Conservation (phyloP, 2,329 filamentous ascomycete genomes). For the Cryoendolithus antarcticus region DNA sequence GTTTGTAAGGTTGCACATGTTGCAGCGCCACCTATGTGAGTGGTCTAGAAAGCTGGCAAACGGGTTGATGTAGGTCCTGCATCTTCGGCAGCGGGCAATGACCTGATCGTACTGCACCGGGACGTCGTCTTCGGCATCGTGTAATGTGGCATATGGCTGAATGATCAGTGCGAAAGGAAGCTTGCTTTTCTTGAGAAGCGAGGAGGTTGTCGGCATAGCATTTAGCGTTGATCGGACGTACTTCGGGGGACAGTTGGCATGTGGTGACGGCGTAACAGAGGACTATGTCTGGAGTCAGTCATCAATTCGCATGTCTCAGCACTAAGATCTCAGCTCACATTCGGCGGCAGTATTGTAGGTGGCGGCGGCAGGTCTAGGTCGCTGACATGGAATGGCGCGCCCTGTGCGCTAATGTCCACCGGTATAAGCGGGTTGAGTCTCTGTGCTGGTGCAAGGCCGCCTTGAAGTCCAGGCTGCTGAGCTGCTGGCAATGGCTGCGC, state of each 20-base stretch:
- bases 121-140: slow-evolving; percentile 82
- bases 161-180: slow-evolving; percentile 92
- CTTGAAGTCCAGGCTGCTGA: slow-evolving; percentile 21
- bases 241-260: slow-evolving; percentile 84
- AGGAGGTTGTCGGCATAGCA: slow-evolving; percentile 82
- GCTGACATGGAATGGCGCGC: slow-evolving; percentile 84
- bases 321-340: slow-evolving; percentile 48
- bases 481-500: slow-evolving; percentile 31
- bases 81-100: slow-evolving; percentile 90
- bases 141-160: slow-evolving; percentile 84
- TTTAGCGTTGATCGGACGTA: slow-evolving; percentile 94
- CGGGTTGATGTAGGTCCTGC: slow-evolving; percentile 94
- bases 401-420: slow-evolving; percentile 63
- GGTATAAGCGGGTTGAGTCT: slow-evolving; percentile 79
- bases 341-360: slow-evolving; percentile 77
- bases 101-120: slow-evolving; percentile 93
- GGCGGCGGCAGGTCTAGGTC: slow-evolving; percentile 88
- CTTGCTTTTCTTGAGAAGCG: slow-evolving; percentile 90
- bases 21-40: slow-evolving; percentile 95
- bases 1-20: slow-evolving; percentile 98
- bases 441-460: slow-evolving; percentile 38
- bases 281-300: slow-evolving; percentile 51
- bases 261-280: slow-evolving; percentile 79
- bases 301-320: no score
- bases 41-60: slow-evolving; percentile 95